These are phyloP conservation scores for Exobasidium cylindrosporum DNA, from an alignment of 1,284 basidiomycete genomes.

Conservation along the genomic window DNA sequence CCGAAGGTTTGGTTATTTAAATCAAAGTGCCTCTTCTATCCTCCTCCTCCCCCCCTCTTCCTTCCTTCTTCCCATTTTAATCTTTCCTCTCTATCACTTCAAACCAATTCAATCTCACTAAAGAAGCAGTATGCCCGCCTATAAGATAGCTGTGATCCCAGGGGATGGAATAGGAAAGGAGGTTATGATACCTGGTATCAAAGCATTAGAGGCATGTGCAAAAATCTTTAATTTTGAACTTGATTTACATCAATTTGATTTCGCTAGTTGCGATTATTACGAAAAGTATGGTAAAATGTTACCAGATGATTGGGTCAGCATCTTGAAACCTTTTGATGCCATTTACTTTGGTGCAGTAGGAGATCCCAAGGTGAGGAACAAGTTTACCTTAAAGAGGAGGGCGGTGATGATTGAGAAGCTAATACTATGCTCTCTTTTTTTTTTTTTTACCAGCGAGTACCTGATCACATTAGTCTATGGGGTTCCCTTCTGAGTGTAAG, in stretches of 20 bases:
- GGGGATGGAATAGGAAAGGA: constrained; percentile 65
- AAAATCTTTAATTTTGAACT: constrained; percentile 53
- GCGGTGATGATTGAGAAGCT: neutral
- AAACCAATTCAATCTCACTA: no score
- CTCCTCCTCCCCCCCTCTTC: no score
- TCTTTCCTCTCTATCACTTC: no score
- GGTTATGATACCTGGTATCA: constrained; percentile 30
- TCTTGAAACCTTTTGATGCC: constrained; percentile 54
- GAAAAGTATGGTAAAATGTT: constrained; percentile 55
- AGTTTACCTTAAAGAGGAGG: neutral
- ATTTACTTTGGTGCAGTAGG: constrained; percentile 59
- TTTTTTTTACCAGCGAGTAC: constrained; percentile 46
- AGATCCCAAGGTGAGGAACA: constrained; percentile 42
- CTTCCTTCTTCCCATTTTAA: no score
- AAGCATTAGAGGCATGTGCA: constrained; percentile 39
- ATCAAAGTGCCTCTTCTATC: no score
- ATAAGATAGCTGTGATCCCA: constrained; percentile 63
- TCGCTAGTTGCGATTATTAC: constrained; percentile 55
- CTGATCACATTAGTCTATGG: constrained; percentile 65
- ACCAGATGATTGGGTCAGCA: constrained; percentile 56
- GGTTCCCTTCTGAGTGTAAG: constrained; percentile 58
- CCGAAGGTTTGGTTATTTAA: no score
- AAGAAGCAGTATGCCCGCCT: constrained; percentile 19
- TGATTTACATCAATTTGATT: constrained; percentile 57
- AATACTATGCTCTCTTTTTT: no score